Conservation (phyloP, 371 early-diverging fungal genomes). For the Actinomortierella ambigua region DNA sequence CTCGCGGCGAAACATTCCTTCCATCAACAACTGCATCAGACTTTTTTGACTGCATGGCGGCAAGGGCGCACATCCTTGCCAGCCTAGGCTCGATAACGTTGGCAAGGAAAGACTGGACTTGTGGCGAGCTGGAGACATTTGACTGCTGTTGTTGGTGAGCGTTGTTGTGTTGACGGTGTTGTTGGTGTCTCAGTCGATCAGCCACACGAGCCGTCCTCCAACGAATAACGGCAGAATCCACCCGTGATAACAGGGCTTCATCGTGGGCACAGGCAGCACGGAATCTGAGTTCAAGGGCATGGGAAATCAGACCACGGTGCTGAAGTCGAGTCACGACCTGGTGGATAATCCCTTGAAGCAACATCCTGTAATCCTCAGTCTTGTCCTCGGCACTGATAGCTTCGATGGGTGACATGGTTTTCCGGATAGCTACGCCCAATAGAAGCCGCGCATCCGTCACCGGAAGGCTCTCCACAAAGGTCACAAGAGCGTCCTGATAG, state of each 20-base stretch:
- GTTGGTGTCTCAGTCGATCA: too few species aligned
- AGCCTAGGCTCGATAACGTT: slow-evolving; percentile 1
- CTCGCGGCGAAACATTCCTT: too few species aligned
- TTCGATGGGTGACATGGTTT: slow-evolving; percentile 16
- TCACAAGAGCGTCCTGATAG: too few species aligned
- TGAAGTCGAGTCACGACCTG: slow-evolving; percentile 13
- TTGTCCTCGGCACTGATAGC: neutral
- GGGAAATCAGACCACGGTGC: slow-evolving; percentile 27
- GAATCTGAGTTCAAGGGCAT: slow-evolving; percentile 17
- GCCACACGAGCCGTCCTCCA: too few species aligned
- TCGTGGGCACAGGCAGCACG: slow-evolving; percentile 1
- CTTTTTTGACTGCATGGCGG: neutral
- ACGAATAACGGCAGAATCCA: too few species aligned
- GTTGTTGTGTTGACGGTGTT: too few species aligned
- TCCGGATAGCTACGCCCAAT: slow-evolving; percentile 18
- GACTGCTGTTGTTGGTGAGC: too few species aligned
- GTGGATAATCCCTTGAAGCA: slow-evolving; percentile 17
- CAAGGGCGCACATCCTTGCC: slow-evolving; percentile 21
- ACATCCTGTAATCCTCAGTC: slow-evolving; percentile 7
- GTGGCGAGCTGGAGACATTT: slow-evolving; percentile 1
- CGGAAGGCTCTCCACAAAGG: too few species aligned
- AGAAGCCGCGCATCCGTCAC: slow-evolving; percentile 3
- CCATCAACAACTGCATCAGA: too few species aligned
- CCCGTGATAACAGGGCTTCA: too few species aligned
- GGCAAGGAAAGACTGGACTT: slow-evolving; percentile 8